A percentile compares a stretch with the other conserved stretches of the same genome.
phyloP scores from a whole-genome alignment of 1,284 basidiomycete species.

The Naganishia sp. region DNA sequence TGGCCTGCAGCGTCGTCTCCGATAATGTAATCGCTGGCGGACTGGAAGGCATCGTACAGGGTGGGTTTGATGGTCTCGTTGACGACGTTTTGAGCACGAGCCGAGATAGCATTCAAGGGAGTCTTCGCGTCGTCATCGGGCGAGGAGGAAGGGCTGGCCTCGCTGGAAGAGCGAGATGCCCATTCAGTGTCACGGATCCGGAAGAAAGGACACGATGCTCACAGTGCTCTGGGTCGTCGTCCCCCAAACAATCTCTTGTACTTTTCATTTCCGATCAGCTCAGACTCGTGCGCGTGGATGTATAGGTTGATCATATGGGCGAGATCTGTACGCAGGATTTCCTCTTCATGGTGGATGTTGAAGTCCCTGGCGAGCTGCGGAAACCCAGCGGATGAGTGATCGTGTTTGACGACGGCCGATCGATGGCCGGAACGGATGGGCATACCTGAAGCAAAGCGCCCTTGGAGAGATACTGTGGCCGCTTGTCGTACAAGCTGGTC shows the following conservation, averaged over 20 bases:
- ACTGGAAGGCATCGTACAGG: conserved; percentile 10
- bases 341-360: conserved; percentile 11
- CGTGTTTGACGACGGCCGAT: neutral
- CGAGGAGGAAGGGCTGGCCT: conserved; percentile 15
- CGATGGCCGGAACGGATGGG: neutral
- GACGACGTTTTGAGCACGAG: conserved; percentile 2
- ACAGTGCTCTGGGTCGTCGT: conserved; percentile 7
- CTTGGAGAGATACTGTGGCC: conserved; percentile 22
- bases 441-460: conserved; percentile 18
- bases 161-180: neutral
- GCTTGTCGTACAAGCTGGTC: conserved; percentile 14
- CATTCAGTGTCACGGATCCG: neutral
- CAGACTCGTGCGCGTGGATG: conserved; percentile 14
- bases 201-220: neutral
- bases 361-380: conserved; percentile 17
- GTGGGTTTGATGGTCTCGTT: conserved; percentile 9
- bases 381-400: neutral
- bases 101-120: neutral
- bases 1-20: neutral
- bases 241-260: conserved; percentile 16
- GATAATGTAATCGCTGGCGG: conserved; percentile 6
- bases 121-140: conserved; percentile 15
- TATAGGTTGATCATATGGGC: conserved; percentile 19
- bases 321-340: conserved; percentile 16
- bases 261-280: conserved; percentile 18